Base-by-base conservation (phyloP, 2,329 filamentous ascomycete species). In the Exserohilum turcica region DNA sequence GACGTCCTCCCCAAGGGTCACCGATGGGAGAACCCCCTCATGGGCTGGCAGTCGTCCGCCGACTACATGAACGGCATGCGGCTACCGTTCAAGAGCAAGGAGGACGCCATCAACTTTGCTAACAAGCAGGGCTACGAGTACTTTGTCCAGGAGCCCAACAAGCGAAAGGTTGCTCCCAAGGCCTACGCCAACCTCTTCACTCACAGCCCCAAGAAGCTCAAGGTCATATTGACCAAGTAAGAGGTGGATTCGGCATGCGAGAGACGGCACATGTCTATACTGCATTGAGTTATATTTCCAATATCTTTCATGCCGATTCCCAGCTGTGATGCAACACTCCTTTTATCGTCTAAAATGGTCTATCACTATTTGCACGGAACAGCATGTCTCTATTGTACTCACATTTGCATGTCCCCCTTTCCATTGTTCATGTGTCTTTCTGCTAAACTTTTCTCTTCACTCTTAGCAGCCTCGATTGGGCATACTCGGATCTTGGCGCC, bases 41-140 rank as follows among this genome's bases (percentile, higher is more conserved):
- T 99, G 86, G 94, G 94, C 56, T 99, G 95, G 95, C 92, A 97
- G 75, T 97, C 93, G 19, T 95, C 92, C 15, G 93, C 84, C 50
- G 94, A 99, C 77, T 86, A 86, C 73, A 94, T 99, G 91, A 92
- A 99, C 77, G 93, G 92, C 70, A 96, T 92, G 43, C 85, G 92
- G 74, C 78, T 99, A 68, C 88, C 88, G 76, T 99, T 99, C 84
- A 90, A 90, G 77, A 84, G 82, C 67, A 97, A 96, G 82, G 92
- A 97, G 74, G 93, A 96, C 66, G 94, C 94, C 61, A 93, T 99
- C 69, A 80, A 83, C 54, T 99, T 99, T 72, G 94, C 95, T 19
- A 90, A 97, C 80, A 99, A 97, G 84, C 94, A 99, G 77, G 94
- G 95, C 31, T 99, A 99, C 74, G 93, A 99, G 75, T 99, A 96